phyloP scores from a whole-genome alignment of 164 flowering plant genomes.

The Cinnamomum micranthum region DNA sequence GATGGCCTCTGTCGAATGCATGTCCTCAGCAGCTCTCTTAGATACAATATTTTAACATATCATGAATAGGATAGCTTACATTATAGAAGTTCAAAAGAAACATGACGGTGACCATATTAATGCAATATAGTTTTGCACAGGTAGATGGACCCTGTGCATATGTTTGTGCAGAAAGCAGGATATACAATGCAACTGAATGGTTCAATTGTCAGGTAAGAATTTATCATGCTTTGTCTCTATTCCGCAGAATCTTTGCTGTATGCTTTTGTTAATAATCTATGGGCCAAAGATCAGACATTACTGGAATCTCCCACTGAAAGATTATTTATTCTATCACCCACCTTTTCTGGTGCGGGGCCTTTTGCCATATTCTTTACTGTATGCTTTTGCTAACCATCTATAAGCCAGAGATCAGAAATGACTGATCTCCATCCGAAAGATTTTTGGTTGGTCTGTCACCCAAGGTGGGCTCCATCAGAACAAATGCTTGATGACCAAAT shows the following conservation, averaged over 20 bases:
- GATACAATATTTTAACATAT: no score
- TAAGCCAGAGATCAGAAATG: not conserved
- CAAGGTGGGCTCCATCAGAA: not conserved
- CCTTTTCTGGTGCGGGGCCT: no score
- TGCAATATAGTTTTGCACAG: conserved; percentile 32
- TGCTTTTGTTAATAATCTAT: not conserved
- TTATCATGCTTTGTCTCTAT: not conserved
- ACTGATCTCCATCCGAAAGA: not conserved
- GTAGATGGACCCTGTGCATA: conserved; percentile 74
- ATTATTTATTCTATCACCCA: no score
- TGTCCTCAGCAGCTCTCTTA: no score
- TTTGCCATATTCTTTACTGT: no score
- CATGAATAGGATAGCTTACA: no score
- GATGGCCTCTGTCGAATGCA: not conserved
- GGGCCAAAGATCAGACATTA: not conserved
- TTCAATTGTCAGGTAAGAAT: conserved; percentile 85
- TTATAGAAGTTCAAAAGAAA: not conserved
- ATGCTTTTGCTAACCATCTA: not conserved
- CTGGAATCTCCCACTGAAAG: not conserved
- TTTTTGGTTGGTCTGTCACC: not conserved
- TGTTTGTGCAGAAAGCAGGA: conserved; percentile 85
- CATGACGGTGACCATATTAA: not conserved
- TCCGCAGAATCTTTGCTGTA: not conserved
- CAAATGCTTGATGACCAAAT: not conserved
- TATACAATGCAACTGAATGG: conserved; percentile 92